Conservation (phyloP, 257 asterid genomes). For the Marsdenia floribunda region DNA sequence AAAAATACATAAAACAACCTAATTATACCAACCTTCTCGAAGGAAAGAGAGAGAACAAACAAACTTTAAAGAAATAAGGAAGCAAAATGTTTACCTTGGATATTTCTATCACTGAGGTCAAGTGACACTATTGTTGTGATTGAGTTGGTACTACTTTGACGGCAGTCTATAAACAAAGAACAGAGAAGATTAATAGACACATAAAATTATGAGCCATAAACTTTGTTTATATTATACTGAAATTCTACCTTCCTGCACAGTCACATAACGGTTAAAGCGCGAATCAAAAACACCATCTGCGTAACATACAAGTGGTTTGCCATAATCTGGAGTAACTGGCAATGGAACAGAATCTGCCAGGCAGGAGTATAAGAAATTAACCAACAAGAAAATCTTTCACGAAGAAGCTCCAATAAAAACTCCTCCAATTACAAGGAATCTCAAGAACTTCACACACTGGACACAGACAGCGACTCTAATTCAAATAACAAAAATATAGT, state of each 20-base stretch:
- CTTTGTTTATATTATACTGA: not conserved
- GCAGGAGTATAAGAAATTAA: constrained; percentile 8
- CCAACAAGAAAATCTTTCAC: not conserved
- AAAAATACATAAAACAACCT: not conserved
- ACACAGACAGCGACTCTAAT: not conserved
- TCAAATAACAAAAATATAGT: not conserved
- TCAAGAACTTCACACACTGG: not conserved
- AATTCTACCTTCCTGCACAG: constrained; percentile 77
- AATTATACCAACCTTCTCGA: not conserved
- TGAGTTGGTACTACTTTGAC: constrained; percentile 57
- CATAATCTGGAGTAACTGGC: constrained; percentile 87
- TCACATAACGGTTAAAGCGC: constrained; percentile 64
- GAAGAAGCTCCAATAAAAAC: not conserved
- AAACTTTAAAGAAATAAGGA: not conserved
- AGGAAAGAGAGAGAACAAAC: constrained; percentile 3
- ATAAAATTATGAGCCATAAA: constrained; percentile 10
- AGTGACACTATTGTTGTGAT: constrained; percentile 70
- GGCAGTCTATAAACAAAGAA: constrained; percentile 50
- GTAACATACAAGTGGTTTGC: constrained; percentile 63
- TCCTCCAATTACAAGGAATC: constrained; percentile 3
- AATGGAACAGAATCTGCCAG: constrained; percentile 65
- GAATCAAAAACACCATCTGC: constrained; percentile 92
- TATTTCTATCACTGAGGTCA: constrained; percentile 32
- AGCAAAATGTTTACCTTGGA: constrained; percentile 46
- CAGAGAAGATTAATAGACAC: constrained; percentile 11